Evolutionary conservation across 768 basidiomycete genomes (phyloP).

Genomic region (Pisolithus microcarpus): DNA sequence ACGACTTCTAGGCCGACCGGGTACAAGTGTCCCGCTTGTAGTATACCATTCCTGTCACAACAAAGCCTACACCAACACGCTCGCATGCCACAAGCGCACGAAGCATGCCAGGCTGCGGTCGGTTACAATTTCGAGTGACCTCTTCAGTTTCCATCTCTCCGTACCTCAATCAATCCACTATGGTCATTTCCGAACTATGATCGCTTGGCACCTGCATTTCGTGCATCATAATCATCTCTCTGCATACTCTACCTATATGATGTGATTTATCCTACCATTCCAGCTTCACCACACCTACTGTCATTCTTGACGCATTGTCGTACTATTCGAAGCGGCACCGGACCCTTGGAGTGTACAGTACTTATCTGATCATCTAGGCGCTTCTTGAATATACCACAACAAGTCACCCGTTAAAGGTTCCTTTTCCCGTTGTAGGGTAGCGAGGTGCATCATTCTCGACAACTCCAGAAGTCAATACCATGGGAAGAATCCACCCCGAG

Average conservation of each 20-base stretch:
- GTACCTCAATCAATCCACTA: not conserved
- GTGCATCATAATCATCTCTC: constrained; percentile 14
- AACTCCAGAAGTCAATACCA: too few species aligned
- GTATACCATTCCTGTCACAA: constrained; percentile 54
- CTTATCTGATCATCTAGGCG: constrained; percentile 14
- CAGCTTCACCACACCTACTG: constrained; percentile 16
- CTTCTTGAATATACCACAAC: constrained; percentile 22
- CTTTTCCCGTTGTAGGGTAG: not conserved
- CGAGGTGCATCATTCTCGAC: too few species aligned
- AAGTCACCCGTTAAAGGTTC: not conserved
- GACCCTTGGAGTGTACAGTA: constrained; percentile 13
- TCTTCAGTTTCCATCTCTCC: not conserved
- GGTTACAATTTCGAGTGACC: too few species aligned
- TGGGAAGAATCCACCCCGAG: too few species aligned
- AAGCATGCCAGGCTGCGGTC: constrained; percentile 68
- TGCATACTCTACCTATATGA: constrained; percentile 15
- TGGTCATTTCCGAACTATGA: constrained; percentile 6
- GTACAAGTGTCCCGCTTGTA: constrained; percentile 70
- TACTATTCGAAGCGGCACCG: constrained; percentile 9
- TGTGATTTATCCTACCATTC: constrained; percentile 19
- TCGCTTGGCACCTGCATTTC: constrained; percentile 5
- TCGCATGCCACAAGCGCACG: constrained; percentile 40
- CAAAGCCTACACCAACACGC: constrained; percentile 59
- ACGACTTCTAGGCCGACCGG: constrained; percentile 36
- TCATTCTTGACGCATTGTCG: constrained; percentile 3